These are phyloP conservation scores for Trifolium pratense DNA, from an alignment of 306 rosid genomes.

Conservation along the genomic window DNA sequence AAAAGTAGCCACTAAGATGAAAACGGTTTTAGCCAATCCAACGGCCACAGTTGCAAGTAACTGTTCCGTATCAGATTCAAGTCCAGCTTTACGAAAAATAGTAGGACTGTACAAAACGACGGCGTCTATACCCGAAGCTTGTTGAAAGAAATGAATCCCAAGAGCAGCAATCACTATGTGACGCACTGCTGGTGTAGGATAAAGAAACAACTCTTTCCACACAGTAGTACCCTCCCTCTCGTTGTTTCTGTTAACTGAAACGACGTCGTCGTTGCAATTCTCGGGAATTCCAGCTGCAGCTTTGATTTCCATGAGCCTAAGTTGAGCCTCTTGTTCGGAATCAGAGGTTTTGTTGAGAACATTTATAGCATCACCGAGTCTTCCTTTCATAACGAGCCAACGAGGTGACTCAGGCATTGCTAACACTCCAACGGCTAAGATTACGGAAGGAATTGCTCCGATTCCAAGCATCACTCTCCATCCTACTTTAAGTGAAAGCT, in stretches of 20 bases:
- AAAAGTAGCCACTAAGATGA: slow-evolving; percentile 79
- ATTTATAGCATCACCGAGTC: slow-evolving; percentile 61
- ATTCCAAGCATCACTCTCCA: slow-evolving; percentile 92
- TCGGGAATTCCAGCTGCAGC: slow-evolving; percentile 75
- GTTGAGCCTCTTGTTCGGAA: slow-evolving; percentile 60
- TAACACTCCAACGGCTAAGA: slow-evolving; percentile 57
- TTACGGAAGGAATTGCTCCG: slow-evolving; percentile 67
- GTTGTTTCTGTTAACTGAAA: slow-evolving; percentile 42
- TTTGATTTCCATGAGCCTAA: slow-evolving; percentile 70
- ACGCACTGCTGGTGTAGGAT: slow-evolving; percentile 73
- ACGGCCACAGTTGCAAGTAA: slow-evolving; percentile 82
- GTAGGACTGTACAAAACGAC: slow-evolving; percentile 80
- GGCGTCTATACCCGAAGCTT: slow-evolving; percentile 79
- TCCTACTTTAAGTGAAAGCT: slow-evolving; percentile 53
- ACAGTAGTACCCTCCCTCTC: slow-evolving; percentile 51
- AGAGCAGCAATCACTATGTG: slow-evolving; percentile 71
- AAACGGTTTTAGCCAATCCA: slow-evolving; percentile 67
- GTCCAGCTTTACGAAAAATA: slow-evolving; percentile 74
- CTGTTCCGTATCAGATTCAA: slow-evolving; percentile 34
- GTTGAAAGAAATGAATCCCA: slow-evolving; percentile 85
- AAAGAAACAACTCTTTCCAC: slow-evolving; percentile 68
- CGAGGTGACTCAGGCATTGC: slow-evolving; percentile 94
- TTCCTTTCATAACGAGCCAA: slow-evolving; percentile 85
- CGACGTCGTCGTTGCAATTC: slow-evolving; percentile 58
- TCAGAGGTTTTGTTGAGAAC: slow-evolving; percentile 76